Conservation (phyloP, 2,329 filamentous ascomycete genomes). For the Aspergillus aculeatus region DNA sequence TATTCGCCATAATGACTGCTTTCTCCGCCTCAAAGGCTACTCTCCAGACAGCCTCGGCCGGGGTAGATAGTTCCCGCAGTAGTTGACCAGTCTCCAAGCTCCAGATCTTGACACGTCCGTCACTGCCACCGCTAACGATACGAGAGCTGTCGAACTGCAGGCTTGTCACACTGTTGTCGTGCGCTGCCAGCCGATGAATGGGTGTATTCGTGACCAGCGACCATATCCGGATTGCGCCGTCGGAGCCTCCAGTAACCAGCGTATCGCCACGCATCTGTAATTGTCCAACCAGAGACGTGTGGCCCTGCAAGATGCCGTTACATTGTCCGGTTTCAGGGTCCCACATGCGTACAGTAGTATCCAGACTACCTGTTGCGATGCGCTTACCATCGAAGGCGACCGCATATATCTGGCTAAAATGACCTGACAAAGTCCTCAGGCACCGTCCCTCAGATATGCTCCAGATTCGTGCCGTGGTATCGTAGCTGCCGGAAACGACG, state of each 20-base stretch:
- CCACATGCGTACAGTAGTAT: constrained; percentile 97
- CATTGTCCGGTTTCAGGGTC: constrained; percentile 84
- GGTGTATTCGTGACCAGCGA: constrained; percentile 85
- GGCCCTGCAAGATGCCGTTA: constrained; percentile 88
- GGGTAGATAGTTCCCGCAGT: constrained; percentile 85
- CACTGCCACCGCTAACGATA: constrained; percentile 92
- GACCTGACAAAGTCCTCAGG: constrained; percentile 82
- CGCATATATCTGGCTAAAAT: constrained; percentile 98
- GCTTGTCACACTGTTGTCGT: constrained; percentile 97
- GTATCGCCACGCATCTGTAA: constrained; percentile 94
- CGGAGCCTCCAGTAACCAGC: constrained; percentile 91
- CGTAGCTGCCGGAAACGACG: constrained; percentile 97
- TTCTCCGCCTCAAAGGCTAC: constrained; percentile 99
- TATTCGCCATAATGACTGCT: constrained; percentile 89
- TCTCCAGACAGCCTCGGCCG: constrained; percentile 93
- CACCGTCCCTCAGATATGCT: constrained; percentile 95
- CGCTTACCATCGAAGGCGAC: constrained; percentile 94
- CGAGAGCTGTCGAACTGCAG: constrained; percentile 94
- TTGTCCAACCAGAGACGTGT: constrained; percentile 94
- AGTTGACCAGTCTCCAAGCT: constrained; percentile 87
- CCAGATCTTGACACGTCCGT: constrained; percentile 98
- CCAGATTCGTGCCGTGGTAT: constrained; percentile 96
- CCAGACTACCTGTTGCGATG: constrained; percentile 91
- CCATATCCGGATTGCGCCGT: constrained; percentile 96
- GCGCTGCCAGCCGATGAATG: constrained; percentile 90